phyloP scores from a whole-genome alignment of 2,329 filamentous ascomycete genomes.

The Sporothrix euskadiensis region DNA sequence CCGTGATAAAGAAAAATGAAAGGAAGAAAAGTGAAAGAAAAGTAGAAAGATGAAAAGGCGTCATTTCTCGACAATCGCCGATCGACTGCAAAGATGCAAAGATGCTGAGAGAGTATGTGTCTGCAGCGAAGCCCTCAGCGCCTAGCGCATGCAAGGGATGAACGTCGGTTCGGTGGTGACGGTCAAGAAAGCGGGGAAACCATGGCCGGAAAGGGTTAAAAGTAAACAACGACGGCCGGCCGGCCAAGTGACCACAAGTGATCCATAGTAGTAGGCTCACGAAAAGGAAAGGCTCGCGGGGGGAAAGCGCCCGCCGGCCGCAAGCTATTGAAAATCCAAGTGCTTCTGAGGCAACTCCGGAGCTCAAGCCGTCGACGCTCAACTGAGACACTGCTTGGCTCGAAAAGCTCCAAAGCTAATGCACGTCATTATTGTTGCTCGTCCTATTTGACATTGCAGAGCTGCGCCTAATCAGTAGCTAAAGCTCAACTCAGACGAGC shows the following conservation, averaged over 20 bases:
- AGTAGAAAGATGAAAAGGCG: background rate
- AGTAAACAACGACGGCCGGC: background rate
- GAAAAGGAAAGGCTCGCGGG: background rate
- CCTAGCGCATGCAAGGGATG: constrained; percentile 17
- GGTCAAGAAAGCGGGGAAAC: background rate
- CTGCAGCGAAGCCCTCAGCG: background rate
- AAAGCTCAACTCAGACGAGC: background rate
- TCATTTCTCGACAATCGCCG: background rate
- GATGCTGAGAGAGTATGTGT: background rate
- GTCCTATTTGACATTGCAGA: background rate
- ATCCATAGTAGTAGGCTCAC: background rate
- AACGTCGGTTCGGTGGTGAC: background rate
- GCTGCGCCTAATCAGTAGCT: background rate
- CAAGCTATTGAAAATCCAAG: background rate
- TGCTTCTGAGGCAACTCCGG: background rate
- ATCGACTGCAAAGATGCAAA: background rate
- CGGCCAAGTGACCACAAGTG: no score
- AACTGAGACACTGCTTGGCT: background rate
- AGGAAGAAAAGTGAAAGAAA: background rate
- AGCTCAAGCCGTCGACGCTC: background rate
- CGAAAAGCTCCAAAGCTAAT: background rate
- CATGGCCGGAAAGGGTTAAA: constrained; percentile 3
- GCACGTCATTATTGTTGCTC: background rate
- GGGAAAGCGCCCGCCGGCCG: background rate
- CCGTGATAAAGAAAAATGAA: background rate